These are phyloP conservation scores for Colletotrichum graminicola DNA, from an alignment of 2,329 filamentous ascomycete species.

Conservation along the genomic window DNA sequence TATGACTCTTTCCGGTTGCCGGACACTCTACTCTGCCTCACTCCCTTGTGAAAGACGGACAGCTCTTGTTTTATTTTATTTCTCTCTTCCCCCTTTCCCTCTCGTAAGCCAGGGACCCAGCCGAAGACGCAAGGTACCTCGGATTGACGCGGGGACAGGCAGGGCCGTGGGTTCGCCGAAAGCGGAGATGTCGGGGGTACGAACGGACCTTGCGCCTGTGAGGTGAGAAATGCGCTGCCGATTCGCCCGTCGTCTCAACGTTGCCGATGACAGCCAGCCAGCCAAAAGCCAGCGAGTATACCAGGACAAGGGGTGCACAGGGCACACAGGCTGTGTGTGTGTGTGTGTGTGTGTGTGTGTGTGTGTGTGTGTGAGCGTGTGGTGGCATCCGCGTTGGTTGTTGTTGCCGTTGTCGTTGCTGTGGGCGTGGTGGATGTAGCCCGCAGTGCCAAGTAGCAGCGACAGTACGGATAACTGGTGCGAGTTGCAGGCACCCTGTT, in stretches of 20 bases:
- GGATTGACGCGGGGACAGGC: constrained; percentile 38
- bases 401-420: not conserved
- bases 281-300: constrained; percentile 23
- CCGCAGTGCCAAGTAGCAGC: not conserved
- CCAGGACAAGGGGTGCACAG: not conserved
- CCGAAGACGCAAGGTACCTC: constrained; percentile 22
- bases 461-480: constrained; percentile 3
- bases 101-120: constrained; percentile 1
- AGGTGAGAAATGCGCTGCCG: constrained; percentile 31
- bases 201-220: constrained; percentile 34
- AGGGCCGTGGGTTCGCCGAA: constrained; percentile 43
- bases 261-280: constrained; percentile 35
- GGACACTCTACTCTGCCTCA: constrained; percentile 7
- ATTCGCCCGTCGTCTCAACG: constrained; percentile 41
- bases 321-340: constrained; percentile 3
- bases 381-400: not conserved
- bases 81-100: not conserved
- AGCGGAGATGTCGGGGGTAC: constrained; percentile 44
- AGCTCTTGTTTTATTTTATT: not conserved
- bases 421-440: constrained; percentile 1
- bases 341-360: too few species aligned
- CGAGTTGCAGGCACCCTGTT: constrained; percentile 26
- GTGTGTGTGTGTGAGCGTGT: too few species aligned
- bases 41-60: constrained; percentile 34
- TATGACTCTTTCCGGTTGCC: constrained; percentile 44